Evolutionary conservation across 73 alveolate species (phyloP).

Genomic region (Stentor coeruleus): DNA sequence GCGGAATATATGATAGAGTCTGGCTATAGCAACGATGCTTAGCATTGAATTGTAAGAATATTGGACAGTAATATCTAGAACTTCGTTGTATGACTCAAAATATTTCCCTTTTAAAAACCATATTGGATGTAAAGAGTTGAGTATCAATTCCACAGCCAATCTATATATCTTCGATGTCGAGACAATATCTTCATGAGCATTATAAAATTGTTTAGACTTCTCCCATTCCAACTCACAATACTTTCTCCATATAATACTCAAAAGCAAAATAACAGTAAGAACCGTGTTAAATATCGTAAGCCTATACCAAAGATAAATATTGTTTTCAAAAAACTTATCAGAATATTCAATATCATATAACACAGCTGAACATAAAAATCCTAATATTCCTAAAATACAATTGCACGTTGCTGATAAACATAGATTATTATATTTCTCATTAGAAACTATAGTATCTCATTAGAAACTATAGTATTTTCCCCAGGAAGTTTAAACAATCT

Average conservation of each 20-base stretch:
- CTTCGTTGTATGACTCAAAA: background rate
- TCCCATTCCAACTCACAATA: constrained; percentile 13
- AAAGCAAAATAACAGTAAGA: background rate
- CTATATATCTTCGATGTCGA: background rate
- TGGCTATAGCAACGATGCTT: background rate
- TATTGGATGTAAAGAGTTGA: constrained; percentile 12
- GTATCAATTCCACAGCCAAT: background rate
- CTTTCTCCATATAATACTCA: constrained; percentile 6
- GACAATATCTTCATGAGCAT: background rate
- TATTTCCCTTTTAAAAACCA: background rate
- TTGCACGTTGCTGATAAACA: background rate
- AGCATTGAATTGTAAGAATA: background rate
- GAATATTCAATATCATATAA: background rate
- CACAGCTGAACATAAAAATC: background rate
- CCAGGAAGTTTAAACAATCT: background rate
- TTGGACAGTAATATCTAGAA: background rate
- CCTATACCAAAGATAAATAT: background rate
- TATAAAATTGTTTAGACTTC: background rate
- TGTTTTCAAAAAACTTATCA: background rate
- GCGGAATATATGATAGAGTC: constrained; percentile 22
- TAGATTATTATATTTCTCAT: background rate
- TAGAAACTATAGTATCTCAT: no score
- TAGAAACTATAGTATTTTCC: background rate
- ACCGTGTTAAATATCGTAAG: background rate
- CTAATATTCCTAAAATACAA: background rate